Base-by-base conservation (phyloP, 139 green algal species). In the Volvox africanus region DNA sequence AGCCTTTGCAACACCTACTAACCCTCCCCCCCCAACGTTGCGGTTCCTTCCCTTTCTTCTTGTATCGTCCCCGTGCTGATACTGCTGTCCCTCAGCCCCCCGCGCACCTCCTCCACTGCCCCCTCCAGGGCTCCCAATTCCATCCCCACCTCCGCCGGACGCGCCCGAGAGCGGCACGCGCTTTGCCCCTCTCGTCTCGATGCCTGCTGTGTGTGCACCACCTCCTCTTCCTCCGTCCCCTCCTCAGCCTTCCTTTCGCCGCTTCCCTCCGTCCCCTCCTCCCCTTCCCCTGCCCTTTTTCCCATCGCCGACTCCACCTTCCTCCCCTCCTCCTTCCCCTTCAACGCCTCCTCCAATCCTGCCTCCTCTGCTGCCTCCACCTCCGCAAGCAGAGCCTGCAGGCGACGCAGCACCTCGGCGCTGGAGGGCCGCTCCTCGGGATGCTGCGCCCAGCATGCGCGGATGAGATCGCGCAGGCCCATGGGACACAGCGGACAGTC, bases 381-480 rank as follows among this genome's bases (percentile, higher is more conserved):
- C 36, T 80, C 35, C 35, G 28, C 69, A 50, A 86, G 61, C 61
- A 91, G 24, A 26, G 0, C 87, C 87, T 79, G 26, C 71, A 91
- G 76, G 33, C 61, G n/a, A 0, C 24, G 3, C 55, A 86, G 33
- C 61, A 86, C 87, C 55, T 79, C 22, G n/a, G 13, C 76, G 35
- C 76, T 86, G 61, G 20, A 67, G 33, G 87, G 87, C 32, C 87
- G 87, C 87, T 86, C 61, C 87, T 78, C 76, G 24, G 76, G 87
- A 33, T 91, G 76, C 87, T 91, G 87, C 61, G 87, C 87, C 87
- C 87, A 91, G 86, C 86, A 90, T 21, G 61, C 73, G 22, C 9
- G 26, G 61, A 91, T 91, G 61, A 91, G 87, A 28, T 68, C 33
- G 16, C 87, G 61, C 61, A 91, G 76, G 26, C 61, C 73, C 55